Base-by-base conservation (phyloP, 441 rosid genomes). In the Eutrema salsugineum region DNA sequence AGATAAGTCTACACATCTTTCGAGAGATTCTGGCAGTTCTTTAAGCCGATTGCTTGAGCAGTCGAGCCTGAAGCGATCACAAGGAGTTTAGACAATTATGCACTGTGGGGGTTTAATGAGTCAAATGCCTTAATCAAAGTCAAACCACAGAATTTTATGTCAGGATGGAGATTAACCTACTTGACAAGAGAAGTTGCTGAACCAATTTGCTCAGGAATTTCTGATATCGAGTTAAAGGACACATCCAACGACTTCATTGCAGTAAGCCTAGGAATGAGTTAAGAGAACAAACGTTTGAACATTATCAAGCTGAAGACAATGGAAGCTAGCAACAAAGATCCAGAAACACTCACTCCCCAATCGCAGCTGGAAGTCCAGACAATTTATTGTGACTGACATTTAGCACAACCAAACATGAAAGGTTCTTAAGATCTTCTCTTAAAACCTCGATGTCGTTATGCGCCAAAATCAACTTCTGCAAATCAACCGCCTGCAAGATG, bases 381-480 rank as follows among this genome's bases (percentile, higher is more conserved):
- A 94, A 88, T 19, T 84, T 87, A 70, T 94, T 94, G 60, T 90
- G 88, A 81, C 94, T 91, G 44, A 94, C 83, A 83, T 94, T 94
- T 61, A 94, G 66, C 58, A 91, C 96, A 33, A 83, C 79, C 59
- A 91, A 85, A 55, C 79, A 79, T 15, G 90, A 64, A 70, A 94
- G 87, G 77, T 84, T 87, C 71, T 87, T 82, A 35, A 94, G 72
- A 47, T 91, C 99, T 56, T 94, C 99, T 71, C 75, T 91, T 40
- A 94, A 76, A 19, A 64, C 68, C 67, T 91, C 96, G 42, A 94
- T 90, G 15, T 75, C 77, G 65, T 94, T 94, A 76, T 94, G 97
- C 56, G 98, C 98, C 83, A 94, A 83, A 61, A 94, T 91, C 56
- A 94, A 78, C 87, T 91, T 94, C 63, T 86, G 96, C 20, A 94